Evolutionary conservation across 768 basidiomycete genomes (phyloP).

Genomic region (Lactarius vividus): DNA sequence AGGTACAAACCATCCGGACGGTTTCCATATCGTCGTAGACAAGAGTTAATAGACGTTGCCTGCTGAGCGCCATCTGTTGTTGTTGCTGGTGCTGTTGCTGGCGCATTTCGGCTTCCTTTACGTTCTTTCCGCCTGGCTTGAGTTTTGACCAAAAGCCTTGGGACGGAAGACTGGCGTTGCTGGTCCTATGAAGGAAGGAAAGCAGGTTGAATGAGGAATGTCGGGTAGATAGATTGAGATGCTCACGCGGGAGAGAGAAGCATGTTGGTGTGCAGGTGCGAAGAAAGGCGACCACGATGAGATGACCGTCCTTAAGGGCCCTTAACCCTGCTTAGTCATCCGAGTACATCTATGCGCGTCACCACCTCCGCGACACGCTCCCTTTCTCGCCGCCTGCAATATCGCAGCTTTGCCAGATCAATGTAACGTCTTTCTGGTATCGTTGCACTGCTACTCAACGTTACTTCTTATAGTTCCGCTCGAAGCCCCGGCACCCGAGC

Average conservation of each 20-base stretch:
- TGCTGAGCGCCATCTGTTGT: slow-evolving; percentile 61
- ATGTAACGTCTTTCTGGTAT: background rate
- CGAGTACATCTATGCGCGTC: background rate
- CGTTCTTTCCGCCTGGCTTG: slow-evolving; percentile 43
- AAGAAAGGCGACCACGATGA: slow-evolving; percentile 15
- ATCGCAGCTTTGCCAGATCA: background rate
- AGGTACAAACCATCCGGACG: slow-evolving; percentile 57
- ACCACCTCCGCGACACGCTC: background rate
- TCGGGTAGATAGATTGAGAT: slow-evolving; percentile 29
- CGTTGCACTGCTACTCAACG: background rate
- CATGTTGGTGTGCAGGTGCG: slow-evolving; percentile 42
- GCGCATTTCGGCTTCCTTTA: slow-evolving; percentile 61
- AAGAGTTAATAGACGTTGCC: slow-evolving; percentile 77
- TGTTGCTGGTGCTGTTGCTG: slow-evolving; percentile 47
- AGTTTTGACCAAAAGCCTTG: slow-evolving; percentile 60
- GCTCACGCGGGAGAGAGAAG: slow-evolving; percentile 79
- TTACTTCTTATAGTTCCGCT: slow-evolving; percentile 33
- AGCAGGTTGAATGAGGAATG: slow-evolving; percentile 34
- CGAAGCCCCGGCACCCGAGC: slow-evolving; percentile 25
- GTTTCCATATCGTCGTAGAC: slow-evolving; percentile 87
- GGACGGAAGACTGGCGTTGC: slow-evolving; percentile 56
- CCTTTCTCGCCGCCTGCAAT: background rate
- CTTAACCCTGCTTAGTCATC: background rate
- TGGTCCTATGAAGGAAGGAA: slow-evolving; percentile 51
- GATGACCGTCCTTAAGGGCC: slow-evolving; percentile 5